A percentile compares a stretch with the other conserved stretches of the same genome.
These are phyloP conservation scores for Linanthus parryae DNA, from an alignment of 148 eudicot species.

Conservation along the genomic window DNA sequence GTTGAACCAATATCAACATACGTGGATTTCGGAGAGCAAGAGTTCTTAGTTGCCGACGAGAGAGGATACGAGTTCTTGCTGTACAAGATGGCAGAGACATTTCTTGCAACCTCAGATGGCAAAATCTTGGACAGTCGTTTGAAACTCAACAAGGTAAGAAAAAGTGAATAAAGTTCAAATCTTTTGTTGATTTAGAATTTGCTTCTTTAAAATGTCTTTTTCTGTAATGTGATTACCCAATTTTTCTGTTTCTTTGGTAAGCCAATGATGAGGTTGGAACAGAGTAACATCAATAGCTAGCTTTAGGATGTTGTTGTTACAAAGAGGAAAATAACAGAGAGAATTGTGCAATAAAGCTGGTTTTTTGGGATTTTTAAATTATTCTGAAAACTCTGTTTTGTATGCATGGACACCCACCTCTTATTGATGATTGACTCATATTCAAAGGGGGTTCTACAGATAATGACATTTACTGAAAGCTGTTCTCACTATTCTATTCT, in stretches of 20 bases:
- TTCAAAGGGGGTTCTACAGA: slow-evolving; percentile 3
- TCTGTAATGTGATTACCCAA: neutral
- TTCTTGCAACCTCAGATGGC: slow-evolving; percentile 53
- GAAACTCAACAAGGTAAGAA: slow-evolving; percentile 73
- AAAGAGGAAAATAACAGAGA: neutral
- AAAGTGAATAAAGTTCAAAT: no score
- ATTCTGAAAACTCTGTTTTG: slow-evolving; percentile 9
- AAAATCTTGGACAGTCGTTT: slow-evolving; percentile 62
- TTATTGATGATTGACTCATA: slow-evolving; percentile 14
- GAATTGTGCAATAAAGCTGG: neutral
- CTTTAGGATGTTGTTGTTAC: neutral
- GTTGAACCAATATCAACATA: slow-evolving; percentile 89
- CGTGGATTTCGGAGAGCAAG: slow-evolving; percentile 80
- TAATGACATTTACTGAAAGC: slow-evolving; percentile 15
- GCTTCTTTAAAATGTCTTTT: neutral
- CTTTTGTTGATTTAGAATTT: neutral
- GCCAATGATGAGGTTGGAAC: slow-evolving; percentile 7
- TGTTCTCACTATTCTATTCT: slow-evolving; percentile 2
- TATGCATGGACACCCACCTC: slow-evolving; percentile 6
- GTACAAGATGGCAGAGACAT: slow-evolving; percentile 66
- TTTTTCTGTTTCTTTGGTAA: slow-evolving; percentile 3
- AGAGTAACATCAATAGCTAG: neutral
- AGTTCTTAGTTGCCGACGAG: slow-evolving; percentile 76
- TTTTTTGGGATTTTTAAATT: no score
- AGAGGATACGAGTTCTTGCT: slow-evolving; percentile 80